A percentile compares a stretch with the other conserved stretches of the same genome.
phyloP scores from a whole-genome alignment of 2,329 filamentous ascomycete species.

The Scedosporium boydii region DNA sequence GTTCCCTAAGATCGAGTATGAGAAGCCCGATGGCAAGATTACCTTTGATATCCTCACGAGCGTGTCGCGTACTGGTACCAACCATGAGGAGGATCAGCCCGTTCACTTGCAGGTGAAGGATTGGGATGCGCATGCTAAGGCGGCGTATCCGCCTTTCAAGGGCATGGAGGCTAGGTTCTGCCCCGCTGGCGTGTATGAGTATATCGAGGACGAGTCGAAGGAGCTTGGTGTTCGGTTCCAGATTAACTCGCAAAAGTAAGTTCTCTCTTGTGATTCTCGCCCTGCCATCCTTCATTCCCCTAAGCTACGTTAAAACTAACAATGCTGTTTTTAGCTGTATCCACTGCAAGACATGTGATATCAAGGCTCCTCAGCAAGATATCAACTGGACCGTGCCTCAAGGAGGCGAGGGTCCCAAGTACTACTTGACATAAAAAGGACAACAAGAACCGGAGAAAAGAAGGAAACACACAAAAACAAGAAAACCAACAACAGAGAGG shows the following conservation, averaged over 20 bases:
- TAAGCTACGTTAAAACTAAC: not conserved
- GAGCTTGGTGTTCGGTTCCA: slow-evolving; percentile 87
- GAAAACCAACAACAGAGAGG: not conserved
- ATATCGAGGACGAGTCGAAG: slow-evolving; percentile 85
- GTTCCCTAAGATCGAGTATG: slow-evolving; percentile 86
- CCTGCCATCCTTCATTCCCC: not conserved
- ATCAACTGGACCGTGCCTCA: slow-evolving; percentile 97
- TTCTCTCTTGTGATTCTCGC: slow-evolving; percentile 15
- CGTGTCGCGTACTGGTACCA: slow-evolving; percentile 90
- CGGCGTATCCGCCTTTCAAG: slow-evolving; percentile 79
- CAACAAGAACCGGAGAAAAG: not conserved
- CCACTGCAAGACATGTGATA: slow-evolving; percentile 99
- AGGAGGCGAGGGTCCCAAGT: slow-evolving; percentile 71
- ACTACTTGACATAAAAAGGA: slow-evolving; percentile 50
- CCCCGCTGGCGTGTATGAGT: slow-evolving; percentile 95
- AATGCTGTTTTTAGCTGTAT: slow-evolving; percentile 61
- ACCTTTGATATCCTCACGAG: slow-evolving; percentile 94
- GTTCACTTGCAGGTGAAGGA: slow-evolving; percentile 92
- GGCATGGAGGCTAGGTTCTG: slow-evolving; percentile 95
- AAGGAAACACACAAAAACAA: not conserved
- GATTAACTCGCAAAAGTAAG: slow-evolving; percentile 96
- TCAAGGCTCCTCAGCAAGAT: slow-evolving; percentile 93
- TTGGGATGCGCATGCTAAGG: slow-evolving; percentile 81
- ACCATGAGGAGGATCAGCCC: slow-evolving; percentile 97
- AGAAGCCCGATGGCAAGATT: slow-evolving; percentile 91